phyloP scores from a whole-genome alignment of 768 basidiomycete species.

The Ramaria rubella region DNA sequence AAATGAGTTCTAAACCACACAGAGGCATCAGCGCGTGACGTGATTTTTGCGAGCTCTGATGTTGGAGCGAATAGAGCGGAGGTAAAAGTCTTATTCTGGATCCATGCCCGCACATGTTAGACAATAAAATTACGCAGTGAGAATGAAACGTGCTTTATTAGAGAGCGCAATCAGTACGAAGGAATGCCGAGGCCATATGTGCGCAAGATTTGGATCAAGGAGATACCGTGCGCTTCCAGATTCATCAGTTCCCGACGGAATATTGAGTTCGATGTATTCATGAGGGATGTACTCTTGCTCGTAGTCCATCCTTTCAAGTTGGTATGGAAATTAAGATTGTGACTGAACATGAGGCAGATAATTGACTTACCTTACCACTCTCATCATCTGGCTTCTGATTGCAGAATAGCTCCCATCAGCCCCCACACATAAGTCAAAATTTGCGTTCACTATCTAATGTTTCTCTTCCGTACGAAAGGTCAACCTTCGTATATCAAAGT shows the following conservation, averaged over 20 bases:
- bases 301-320: slow-evolving; percentile 83
- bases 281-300: slow-evolving; percentile 93
- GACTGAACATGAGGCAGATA: not conserved
- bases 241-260: slow-evolving; percentile 69
- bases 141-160: slow-evolving; percentile 93
- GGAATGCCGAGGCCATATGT: slow-evolving; percentile 98
- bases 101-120: not conserved
- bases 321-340: not conserved
- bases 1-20: slow-evolving; percentile 66
- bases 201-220: slow-evolving; percentile 91
- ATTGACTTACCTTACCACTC: slow-evolving; percentile 63
- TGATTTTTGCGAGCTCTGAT: slow-evolving; percentile 13
- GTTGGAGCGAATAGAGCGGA: slow-evolving; percentile 36
- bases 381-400: slow-evolving; percentile 91
- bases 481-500: slow-evolving; percentile 64
- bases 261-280: slow-evolving; percentile 94
- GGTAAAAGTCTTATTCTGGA: slow-evolving; percentile 42
- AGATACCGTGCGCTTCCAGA: slow-evolving; percentile 28
- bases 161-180: slow-evolving; percentile 99
- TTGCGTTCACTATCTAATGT: slow-evolving; percentile 37
- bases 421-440: slow-evolving; percentile 81
- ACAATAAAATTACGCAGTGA: slow-evolving; percentile 22
- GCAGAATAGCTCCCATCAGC: slow-evolving; percentile 93
- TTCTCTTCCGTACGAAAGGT: slow-evolving; percentile 41
- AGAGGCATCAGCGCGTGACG: not conserved